Base-by-base conservation (phyloP, 176 grass and related monocot species). In the Hsuehochloa calcarea region DNA sequence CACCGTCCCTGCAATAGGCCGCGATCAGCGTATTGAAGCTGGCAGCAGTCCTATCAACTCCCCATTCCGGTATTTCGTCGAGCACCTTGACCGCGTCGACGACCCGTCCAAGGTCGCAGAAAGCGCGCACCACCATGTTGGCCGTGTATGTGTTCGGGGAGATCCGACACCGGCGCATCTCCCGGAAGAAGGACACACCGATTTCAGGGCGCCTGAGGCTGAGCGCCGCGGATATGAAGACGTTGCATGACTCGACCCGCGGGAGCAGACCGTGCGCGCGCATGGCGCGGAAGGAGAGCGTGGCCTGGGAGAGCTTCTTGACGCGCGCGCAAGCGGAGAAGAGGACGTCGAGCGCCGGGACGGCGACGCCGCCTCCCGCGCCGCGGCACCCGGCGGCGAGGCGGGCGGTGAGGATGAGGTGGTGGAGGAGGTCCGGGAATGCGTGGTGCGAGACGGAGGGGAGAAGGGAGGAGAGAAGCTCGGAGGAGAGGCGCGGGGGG, bases 1-100 rank as follows among this genome's bases (percentile, higher is more conserved):
- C 82, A 60, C 34, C n/a, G 15, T 84, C 88, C 43, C 73, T 90
- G 74, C 89, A 94, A 54, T 97, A 84, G 4, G 90, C 90, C 8
- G 87, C 74, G 10, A 97, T 87, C 65, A 97, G 72, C 5, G 85
- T 91, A 66, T 97, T 97, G 84, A 97, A 97, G 22, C 92, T 90
- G 46, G 82, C 49, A 0, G 55, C 68, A 0, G 90, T 94, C 14
- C 90, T 90, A 2, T 58, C 63, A 43, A 93, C 41, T 16, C 95
- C 92, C 77, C 90, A 81, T 17, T n/a, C 45, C 5, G 92, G 76
- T 87, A 97, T 94, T 83, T 80, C 85, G 1, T 88, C 82, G 58
- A 97, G 88, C 85, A 97, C 8, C 41, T 62, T 76, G 12, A 82
- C 40, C 2, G 92, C 95, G 34, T 91, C 87, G 5, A 39, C 89